Evolutionary conservation across 2,329 filamentous ascomycete species (phyloP).

Genomic region (Waltergamsia citrina): DNA sequence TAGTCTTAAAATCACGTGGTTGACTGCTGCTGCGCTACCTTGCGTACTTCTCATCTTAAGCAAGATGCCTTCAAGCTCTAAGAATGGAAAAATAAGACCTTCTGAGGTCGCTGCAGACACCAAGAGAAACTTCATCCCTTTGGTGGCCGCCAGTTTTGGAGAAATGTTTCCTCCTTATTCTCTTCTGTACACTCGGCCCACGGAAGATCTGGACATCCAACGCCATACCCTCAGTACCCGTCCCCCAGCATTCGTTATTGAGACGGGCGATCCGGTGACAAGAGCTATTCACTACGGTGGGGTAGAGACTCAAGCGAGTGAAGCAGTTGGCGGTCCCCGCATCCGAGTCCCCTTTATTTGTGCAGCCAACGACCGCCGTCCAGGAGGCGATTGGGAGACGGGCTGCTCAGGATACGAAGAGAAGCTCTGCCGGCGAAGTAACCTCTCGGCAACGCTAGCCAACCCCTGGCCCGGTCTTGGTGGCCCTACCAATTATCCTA

Average conservation of each 20-base stretch:
- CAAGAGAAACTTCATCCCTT: constrained; percentile 60
- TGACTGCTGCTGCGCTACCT: too few relatives aligned
- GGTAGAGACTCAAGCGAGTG: constrained; percentile 25
- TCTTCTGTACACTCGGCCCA: constrained; percentile 43
- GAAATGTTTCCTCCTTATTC: constrained; percentile 48
- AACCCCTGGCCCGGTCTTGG: constrained; percentile 43
- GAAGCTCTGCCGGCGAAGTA: constrained; percentile 65
- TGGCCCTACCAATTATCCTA: constrained; percentile 51
- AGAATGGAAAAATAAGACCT: constrained; percentile 21
- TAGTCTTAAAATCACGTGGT: too few relatives aligned
- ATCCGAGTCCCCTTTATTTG: constrained; percentile 56
- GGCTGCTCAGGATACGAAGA: constrained; percentile 45
- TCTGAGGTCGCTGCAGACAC: constrained; percentile 64
- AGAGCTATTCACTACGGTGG: constrained; percentile 46
- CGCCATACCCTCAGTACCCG: constrained; percentile 22
- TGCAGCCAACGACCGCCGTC: constrained; percentile 65
- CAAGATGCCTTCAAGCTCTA: constrained; percentile 20
- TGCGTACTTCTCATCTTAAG: background rate
- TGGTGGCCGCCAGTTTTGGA: constrained; percentile 47
- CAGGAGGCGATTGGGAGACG: constrained; percentile 75
- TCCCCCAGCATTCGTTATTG: constrained; percentile 40
- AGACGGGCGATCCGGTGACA: constrained; percentile 49
- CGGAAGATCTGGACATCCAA: constrained; percentile 32
- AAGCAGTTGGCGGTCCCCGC: constrained; percentile 19
- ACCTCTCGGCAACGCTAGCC: constrained; percentile 58